phyloP scores from a whole-genome alignment of 306 rosid genomes.

The Crotalaria pallida region DNA sequence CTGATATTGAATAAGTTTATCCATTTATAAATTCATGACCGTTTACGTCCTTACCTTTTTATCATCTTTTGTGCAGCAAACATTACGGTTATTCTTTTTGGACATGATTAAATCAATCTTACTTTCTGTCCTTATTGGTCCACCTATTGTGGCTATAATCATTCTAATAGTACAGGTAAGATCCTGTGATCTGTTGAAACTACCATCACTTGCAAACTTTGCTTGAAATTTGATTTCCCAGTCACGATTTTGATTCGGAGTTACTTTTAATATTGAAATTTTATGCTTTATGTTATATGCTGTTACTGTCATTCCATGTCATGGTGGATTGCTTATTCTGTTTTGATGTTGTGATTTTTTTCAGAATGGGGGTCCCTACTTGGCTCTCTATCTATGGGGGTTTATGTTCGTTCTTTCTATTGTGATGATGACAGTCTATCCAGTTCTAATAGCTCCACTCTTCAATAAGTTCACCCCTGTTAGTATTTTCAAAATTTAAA shows the following conservation, averaged over 20 bases:
- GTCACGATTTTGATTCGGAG: neutral
- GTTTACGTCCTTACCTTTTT: conserved; percentile 19
- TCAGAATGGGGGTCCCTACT: conserved; percentile 99
- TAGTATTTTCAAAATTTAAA: conserved; percentile 31
- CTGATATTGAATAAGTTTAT: neutral
- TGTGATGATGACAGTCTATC: conserved; percentile 96
- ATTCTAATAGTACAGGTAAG: conserved; percentile 83
- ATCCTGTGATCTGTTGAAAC: neutral
- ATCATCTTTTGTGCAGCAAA: conserved; percentile 64
- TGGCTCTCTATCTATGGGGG: conserved; percentile 96
- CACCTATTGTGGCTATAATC: conserved; percentile 89
- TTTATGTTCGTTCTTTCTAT: conserved; percentile 85
- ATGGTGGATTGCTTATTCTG: neutral
- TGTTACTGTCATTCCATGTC: neutral
- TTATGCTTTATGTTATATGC: conserved; percentile 9
- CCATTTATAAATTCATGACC: neutral
- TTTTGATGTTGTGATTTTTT: conserved; percentile 26
- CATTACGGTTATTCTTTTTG: conserved; percentile 84
- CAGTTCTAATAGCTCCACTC: conserved; percentile 90
- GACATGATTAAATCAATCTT: conserved; percentile 79
- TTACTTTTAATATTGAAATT: neutral
- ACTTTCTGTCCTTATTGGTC: conserved; percentile 67
- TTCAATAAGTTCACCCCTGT: conserved; percentile 95
- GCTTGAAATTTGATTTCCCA: neutral
- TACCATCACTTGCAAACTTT: conserved; percentile 3